Conservation (phyloP, 805 yeast species). For the Tetrapisispora nanseiensis region DNA sequence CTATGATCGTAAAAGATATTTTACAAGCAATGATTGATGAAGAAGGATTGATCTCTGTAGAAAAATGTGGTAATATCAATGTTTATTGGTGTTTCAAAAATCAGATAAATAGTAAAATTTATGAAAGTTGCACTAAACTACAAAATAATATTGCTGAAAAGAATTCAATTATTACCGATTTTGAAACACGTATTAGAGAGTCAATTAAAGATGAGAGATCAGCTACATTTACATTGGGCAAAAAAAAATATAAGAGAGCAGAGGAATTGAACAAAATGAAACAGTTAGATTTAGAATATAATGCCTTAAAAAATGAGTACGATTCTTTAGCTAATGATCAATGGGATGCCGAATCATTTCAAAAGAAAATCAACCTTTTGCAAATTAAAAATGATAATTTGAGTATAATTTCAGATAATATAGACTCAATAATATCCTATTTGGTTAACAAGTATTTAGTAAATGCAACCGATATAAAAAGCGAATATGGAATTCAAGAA, state of each 20-base stretch:
- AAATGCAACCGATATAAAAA: constrained; percentile 23
- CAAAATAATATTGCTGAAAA: constrained; percentile 8
- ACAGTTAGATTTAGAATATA: constrained; percentile 4
- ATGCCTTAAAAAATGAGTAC: constrained; percentile 2
- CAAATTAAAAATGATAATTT: constrained; percentile 7
- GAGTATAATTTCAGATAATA: constrained; percentile 31
- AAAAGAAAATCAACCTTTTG: constrained; percentile 5
- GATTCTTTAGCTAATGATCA: constrained; percentile 3
- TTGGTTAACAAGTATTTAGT: constrained; percentile 28
- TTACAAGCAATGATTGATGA: constrained; percentile 41
- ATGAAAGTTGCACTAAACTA: constrained; percentile 7
- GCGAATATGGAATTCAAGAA: constrained; percentile 37
- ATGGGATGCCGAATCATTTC: constrained; percentile 17
- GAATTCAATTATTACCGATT: not conserved
- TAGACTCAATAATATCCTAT: constrained; percentile 33
- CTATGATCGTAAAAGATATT: constrained; percentile 46
- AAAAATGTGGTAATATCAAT: constrained; percentile 46
- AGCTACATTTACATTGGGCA: not conserved
- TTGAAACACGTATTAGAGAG: not conserved
- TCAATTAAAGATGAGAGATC: not conserved
- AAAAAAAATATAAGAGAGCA: not conserved
- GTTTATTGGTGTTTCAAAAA: constrained; percentile 41
- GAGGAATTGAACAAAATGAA: constrained; percentile 9
- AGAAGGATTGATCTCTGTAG: constrained; percentile 34
- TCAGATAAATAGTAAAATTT: constrained; percentile 9